phyloP scores from a whole-genome alignment of 495 filamentous ascomycete genomes.

The Alectoria sarmentosa region DNA sequence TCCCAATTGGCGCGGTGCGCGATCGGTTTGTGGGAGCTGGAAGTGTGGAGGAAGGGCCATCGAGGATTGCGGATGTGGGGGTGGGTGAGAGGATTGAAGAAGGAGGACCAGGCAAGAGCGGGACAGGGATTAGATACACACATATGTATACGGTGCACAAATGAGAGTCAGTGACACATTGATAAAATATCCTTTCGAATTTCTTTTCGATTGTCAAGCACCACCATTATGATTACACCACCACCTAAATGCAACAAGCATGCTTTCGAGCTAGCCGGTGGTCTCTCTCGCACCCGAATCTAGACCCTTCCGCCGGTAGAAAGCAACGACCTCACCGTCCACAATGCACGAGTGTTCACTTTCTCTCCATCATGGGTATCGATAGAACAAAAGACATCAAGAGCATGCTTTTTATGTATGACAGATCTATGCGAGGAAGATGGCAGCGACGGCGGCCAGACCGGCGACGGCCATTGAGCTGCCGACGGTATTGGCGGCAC shows the following conservation, averaged over 20 bases:
- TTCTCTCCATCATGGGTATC: slow-evolving; percentile 12
- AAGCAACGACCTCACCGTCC: background rate
- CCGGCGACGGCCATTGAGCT: slow-evolving; percentile 44
- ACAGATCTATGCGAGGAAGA: slow-evolving; percentile 46
- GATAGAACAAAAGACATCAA: slow-evolving; percentile 5
- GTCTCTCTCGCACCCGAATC: background rate
- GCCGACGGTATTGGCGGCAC: slow-evolving; percentile 42
- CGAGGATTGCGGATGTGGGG: no score
- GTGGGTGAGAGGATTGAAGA: no score
- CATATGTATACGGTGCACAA: no score
- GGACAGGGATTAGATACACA: background rate
- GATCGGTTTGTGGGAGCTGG: no score
- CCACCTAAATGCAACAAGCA: slow-evolving; percentile 1
- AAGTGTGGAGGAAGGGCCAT: no score
- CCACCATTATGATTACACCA: slow-evolving; percentile 3
- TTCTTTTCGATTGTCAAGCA: background rate
- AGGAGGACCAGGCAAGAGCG: no score
- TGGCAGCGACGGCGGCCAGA: slow-evolving; percentile 43
- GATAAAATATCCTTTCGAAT: background rate
- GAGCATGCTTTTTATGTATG: background rate
- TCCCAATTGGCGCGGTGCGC: no score
- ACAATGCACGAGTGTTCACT: background rate
- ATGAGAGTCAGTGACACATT: background rate
- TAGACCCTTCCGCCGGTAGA: background rate
- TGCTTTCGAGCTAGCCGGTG: background rate